Conservation (phyloP, 2,329 filamentous ascomycete species). For the Neopestalotiopsis sp. region DNA sequence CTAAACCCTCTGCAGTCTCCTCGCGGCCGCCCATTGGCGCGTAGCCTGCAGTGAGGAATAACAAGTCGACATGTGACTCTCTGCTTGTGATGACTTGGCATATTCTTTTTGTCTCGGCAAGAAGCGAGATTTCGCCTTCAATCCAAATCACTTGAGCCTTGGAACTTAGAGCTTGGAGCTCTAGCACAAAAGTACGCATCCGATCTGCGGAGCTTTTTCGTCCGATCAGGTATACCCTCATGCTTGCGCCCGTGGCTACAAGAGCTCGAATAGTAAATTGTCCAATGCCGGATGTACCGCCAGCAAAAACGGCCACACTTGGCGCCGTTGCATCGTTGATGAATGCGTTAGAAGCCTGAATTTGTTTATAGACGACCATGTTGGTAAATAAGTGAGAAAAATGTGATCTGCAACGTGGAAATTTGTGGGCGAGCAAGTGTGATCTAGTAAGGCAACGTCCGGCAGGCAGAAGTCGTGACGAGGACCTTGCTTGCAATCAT, state of each 20-base stretch:
- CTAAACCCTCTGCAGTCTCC: slow-evolving; percentile 49
- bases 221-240: slow-evolving; percentile 50
- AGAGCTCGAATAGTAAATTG: slow-evolving; percentile 44
- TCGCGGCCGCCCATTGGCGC: slow-evolving; percentile 43
- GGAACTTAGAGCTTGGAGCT: slow-evolving; percentile 42
- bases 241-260: slow-evolving; percentile 38
- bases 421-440: too few species aligned
- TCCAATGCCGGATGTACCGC: slow-evolving; percentile 54
- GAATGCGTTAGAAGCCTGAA: slow-evolving; percentile 44
- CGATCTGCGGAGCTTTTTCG: slow-evolving; percentile 42
- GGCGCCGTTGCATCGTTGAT: slow-evolving; percentile 44
- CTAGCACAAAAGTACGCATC: slow-evolving; percentile 39
- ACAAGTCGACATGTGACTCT: slow-evolving; percentile 46
- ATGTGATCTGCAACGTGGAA: not conserved
- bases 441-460: too few species aligned
- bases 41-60: slow-evolving; percentile 52
- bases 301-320: slow-evolving; percentile 48
- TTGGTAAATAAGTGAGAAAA: not conserved
- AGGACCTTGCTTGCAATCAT: too few species aligned
- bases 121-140: slow-evolving; percentile 50
- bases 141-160: slow-evolving; percentile 48
- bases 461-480: too few species aligned
- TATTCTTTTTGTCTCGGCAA: slow-evolving; percentile 45
- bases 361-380: slow-evolving; percentile 44
- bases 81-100: slow-evolving; percentile 43